These are phyloP conservation scores for Paramecium biaurelia DNA, from an alignment of 73 alveolate genomes.

Conservation along the genomic window DNA sequence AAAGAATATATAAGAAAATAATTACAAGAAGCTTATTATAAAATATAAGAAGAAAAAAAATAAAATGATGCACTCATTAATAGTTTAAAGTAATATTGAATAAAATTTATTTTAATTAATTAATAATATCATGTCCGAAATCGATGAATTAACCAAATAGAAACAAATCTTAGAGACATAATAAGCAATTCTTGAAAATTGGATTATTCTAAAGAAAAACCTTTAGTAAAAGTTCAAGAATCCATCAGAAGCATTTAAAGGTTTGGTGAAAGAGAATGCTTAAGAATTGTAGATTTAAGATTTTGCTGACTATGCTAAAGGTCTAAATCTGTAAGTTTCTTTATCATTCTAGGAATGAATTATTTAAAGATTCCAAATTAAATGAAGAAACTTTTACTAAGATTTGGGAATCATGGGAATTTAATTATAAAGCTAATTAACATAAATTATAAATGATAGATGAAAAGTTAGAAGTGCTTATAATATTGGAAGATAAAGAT, in stretches of 20 bases:
- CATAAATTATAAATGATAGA: conserved; percentile 18
- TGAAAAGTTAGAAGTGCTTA: conserved; percentile 9
- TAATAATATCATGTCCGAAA: conserved; percentile 21
- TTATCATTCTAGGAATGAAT: background rate
- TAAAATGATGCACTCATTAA: conserved; percentile 31
- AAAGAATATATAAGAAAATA: background rate
- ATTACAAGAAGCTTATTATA: conserved; percentile 3
- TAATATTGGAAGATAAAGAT: conserved; percentile 5
- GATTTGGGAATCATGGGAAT: conserved; percentile 36
- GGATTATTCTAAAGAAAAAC: conserved; percentile 8
- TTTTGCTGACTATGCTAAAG: conserved; percentile 11
- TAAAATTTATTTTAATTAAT: conserved; percentile 9
- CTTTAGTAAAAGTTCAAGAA: background rate
- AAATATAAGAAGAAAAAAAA: background rate
- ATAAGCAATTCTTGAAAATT: background rate
- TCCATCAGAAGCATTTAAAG: conserved; percentile 47
- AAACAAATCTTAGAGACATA: background rate
- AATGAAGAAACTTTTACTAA: conserved; percentile 24
- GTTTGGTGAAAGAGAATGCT: background rate
- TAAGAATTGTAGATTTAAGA: background rate
- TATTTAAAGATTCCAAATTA: background rate
- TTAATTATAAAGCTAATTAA: background rate
- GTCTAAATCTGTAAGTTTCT: background rate
- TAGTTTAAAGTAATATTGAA: conserved; percentile 32
- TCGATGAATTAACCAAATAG: conserved; percentile 16